Evolutionary conservation across 768 basidiomycete species (phyloP).

Genomic region (Tricholoma terreum): DNA sequence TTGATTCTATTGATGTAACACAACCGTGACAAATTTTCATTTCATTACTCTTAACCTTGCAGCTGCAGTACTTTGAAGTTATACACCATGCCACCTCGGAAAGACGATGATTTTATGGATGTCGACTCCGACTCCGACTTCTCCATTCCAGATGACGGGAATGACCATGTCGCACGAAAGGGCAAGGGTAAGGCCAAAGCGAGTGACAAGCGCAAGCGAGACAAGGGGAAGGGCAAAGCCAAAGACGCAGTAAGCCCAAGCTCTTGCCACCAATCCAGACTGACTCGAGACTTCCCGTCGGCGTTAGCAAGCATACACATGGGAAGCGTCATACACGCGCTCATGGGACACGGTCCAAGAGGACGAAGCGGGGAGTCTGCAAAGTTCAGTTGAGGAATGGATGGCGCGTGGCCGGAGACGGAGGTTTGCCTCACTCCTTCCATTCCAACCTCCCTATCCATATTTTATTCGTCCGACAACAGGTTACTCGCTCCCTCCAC

Average conservation of each 20-base stretch:
- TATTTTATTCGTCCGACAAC: slow-evolving; percentile 2
- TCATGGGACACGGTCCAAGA: slow-evolving; percentile 98
- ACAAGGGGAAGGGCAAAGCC: slow-evolving; percentile 48
- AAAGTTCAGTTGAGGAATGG: slow-evolving; percentile 84
- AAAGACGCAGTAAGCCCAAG: slow-evolving; percentile 42
- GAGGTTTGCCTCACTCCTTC: slow-evolving; percentile 48
- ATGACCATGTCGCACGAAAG: slow-evolving; percentile 29
- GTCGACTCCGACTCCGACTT: slow-evolving; percentile 74
- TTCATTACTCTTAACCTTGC: no score
- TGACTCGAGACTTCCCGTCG: slow-evolving; percentile 1
- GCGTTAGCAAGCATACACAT: slow-evolving; percentile 78
- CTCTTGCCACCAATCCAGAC: slow-evolving; percentile 1
- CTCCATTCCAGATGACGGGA: slow-evolving; percentile 51
- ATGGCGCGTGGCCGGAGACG: slow-evolving; percentile 83
- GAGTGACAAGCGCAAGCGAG: slow-evolving; percentile 15
- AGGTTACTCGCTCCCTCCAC: slow-evolving; percentile 80
- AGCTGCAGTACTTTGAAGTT: no score
- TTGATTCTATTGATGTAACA: background rate
- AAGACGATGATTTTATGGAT: slow-evolving; percentile 45
- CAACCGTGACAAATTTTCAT: background rate
- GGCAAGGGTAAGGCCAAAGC: slow-evolving; percentile 50
- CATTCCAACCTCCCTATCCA: background rate
- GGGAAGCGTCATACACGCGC: slow-evolving; percentile 93
- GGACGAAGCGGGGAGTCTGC: slow-evolving; percentile 89
- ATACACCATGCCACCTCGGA: slow-evolving; percentile 30